Conservation (phyloP, 2,329 filamentous ascomycete species). For the Nectriaceae sp. region DNA sequence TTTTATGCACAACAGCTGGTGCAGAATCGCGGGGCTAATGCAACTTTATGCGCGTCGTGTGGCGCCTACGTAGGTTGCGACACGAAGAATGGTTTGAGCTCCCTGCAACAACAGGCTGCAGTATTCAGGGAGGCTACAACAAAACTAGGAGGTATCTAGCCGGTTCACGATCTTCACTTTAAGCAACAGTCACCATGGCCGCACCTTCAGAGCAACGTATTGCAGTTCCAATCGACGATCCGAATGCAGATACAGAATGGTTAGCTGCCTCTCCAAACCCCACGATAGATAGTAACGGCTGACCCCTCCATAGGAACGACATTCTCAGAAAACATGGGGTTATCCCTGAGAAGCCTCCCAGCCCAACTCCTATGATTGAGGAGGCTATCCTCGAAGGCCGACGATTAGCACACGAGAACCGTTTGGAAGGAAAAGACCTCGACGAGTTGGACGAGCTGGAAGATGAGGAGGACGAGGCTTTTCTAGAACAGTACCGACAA, state of each 20-base stretch:
- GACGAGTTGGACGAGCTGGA: slow-evolving; percentile 93
- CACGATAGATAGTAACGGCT: slow-evolving; percentile 18
- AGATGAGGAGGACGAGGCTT: slow-evolving; percentile 92
- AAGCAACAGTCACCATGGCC: slow-evolving; percentile 48
- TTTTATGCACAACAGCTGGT: slow-evolving; percentile 18
- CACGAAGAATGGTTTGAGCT: not conserved
- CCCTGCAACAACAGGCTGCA: slow-evolving; percentile 14
- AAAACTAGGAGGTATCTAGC: not conserved
- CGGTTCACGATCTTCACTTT: not conserved
- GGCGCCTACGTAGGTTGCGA: slow-evolving; percentile 2
- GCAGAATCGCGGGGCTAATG: slow-evolving; percentile 15
- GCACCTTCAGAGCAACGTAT: slow-evolving; percentile 65
- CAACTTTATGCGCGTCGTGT: slow-evolving; percentile 21
- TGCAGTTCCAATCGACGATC: slow-evolving; percentile 86
- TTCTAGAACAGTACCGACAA: slow-evolving; percentile 83
- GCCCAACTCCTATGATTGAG: slow-evolving; percentile 93
- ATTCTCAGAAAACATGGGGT: slow-evolving; percentile 95
- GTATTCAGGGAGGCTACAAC: slow-evolving; percentile 9
- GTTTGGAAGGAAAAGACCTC: slow-evolving; percentile 89
- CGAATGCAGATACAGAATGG: slow-evolving; percentile 99
- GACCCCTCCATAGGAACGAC: slow-evolving; percentile 73
- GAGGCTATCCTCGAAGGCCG: slow-evolving; percentile 87
- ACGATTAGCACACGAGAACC: slow-evolving; percentile 83
- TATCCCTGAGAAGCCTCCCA: slow-evolving; percentile 96
- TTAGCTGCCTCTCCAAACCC: slow-evolving; percentile 28